phyloP scores from a whole-genome alignment of 345 rosid species.

The Jatropha curcas region DNA sequence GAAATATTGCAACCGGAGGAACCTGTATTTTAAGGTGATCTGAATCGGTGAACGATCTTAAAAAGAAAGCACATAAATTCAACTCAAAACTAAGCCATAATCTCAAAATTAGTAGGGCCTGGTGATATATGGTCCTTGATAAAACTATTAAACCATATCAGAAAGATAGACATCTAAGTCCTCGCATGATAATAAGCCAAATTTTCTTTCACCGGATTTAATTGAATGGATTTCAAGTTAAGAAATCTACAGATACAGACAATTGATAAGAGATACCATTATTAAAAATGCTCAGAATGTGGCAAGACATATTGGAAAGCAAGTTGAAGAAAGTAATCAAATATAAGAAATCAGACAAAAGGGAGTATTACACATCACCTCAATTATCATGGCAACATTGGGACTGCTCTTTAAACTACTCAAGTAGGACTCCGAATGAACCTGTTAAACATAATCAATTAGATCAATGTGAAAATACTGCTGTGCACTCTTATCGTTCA shows the following conservation, averaged over 20 bases:
- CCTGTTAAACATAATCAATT: slow-evolving; percentile 42
- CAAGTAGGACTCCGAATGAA: slow-evolving; percentile 75
- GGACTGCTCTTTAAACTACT: slow-evolving; percentile 71
- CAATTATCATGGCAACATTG: slow-evolving; percentile 72
- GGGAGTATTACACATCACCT: slow-evolving; percentile 46
- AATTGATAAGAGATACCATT: background rate
- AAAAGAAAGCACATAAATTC: background rate
- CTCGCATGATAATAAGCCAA: background rate
- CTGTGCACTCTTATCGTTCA: background rate
- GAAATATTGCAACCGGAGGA: slow-evolving; percentile 80
- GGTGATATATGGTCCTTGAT: background rate
- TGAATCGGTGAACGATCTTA: slow-evolving; percentile 18
- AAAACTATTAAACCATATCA: slow-evolving; percentile 7
- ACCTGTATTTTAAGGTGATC: slow-evolving; percentile 42
- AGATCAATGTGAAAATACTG: background rate
- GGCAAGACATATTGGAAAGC: background rate
- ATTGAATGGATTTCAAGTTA: background rate
- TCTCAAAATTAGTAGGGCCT: too few relatives aligned
- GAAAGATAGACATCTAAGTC: background rate
- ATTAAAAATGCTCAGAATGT: background rate
- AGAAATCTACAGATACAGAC: background rate
- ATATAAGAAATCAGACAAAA: slow-evolving; percentile 5
- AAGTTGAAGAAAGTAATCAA: background rate
- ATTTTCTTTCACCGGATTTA: background rate
- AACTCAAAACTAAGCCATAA: background rate